Percentiles rank a stretch among this genome's conserved stretches.
phyloP scores from a whole-genome alignment of 1,284 basidiomycete genomes.

The Wolfiporia cocos region DNA sequence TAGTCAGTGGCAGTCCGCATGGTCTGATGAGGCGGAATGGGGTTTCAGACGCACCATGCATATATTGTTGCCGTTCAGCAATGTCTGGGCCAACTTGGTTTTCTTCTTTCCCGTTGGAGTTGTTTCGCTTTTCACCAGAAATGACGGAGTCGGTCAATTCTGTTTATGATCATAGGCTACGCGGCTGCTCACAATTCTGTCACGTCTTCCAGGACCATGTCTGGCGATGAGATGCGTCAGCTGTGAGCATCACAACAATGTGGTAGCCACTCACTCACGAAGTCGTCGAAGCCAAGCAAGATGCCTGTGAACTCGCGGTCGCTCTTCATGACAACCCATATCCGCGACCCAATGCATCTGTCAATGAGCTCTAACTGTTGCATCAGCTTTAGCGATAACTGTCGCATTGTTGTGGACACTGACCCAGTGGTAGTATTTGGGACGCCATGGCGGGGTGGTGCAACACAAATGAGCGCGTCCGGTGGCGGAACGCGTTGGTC shows the following conservation, averaged over 20 bases:
- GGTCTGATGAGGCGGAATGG: background rate
- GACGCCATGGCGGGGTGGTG: constrained; percentile 43
- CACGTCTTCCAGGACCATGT: constrained; percentile 98
- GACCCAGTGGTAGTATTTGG: constrained; percentile 55
- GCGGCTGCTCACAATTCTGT: constrained; percentile 75
- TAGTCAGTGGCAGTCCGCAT: background rate
- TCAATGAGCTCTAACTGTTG: constrained; percentile 79
- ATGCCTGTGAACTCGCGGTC: constrained; percentile 97
- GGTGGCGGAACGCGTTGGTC: background rate
- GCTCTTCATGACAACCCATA: constrained; percentile 97
- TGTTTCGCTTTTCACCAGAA: constrained; percentile 51
- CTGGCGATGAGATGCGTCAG: constrained; percentile 34
- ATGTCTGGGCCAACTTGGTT: constrained; percentile 84
- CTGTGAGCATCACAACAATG: background rate
- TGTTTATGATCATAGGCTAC: no score
- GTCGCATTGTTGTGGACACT: constrained; percentile 1
- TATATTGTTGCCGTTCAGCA: constrained; percentile 97
- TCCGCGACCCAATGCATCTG: constrained; percentile 88
- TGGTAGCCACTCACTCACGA: constrained; percentile 82
- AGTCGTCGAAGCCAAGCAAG: constrained; percentile 96
- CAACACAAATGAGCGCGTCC: background rate
- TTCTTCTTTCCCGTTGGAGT: constrained; percentile 80
- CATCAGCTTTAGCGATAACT: no score
- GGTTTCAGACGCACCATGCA: constrained; percentile 71
- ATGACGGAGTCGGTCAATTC: background rate